Base-by-base conservation (phyloP, 371 early-diverging fungal species). In the Choanephora cucurbitarum region DNA sequence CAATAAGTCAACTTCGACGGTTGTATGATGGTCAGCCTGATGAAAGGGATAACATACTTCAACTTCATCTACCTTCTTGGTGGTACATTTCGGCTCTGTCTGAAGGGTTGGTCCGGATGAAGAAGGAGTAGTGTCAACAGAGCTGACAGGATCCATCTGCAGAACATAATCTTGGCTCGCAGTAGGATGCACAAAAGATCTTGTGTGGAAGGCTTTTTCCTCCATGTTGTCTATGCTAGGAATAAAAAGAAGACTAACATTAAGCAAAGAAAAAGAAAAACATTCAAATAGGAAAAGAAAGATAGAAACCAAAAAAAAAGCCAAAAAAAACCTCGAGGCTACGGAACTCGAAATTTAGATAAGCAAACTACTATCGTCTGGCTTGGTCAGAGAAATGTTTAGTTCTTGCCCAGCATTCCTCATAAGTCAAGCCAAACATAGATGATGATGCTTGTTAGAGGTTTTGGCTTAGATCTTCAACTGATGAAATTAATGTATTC, bases 21-120 rank as follows among this genome's bases (percentile, higher is more conserved):
- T 55, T 28, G 56, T 22, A 39, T 61, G 53, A 17, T 58, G 57
- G 31, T 64, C 56, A 3, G 34, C 31, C 6, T 37, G 32, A 18
- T 43, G 44, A 39, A 56, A 65, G 23, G 65, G 60, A 33, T 65
- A 65, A 44, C 65, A 65, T 0, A 65, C 60, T 18, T 65, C 65
- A 5, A 48, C 49, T 39, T 57, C 46, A 15, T 31, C 43, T 0
- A 45, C 42, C 0, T 34, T 46, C 15, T 52, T 55, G 24, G 21
- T 22, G n/a, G n/a, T n/a, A n/a, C 28, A 21, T 37, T 44, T 34
- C 6, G 31, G 34, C 18, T 47, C 47, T 19, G 43, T 14, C 19
- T 42, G 11, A 0, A 17, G 17, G n/a, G 34, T 9, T 4, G 56
- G 33, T 41, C 28, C 28, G 28, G 52, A 31, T 15, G 5, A 9